Base-by-base conservation (phyloP, 208 protist species). In the Leishmania guyanensis region DNA sequence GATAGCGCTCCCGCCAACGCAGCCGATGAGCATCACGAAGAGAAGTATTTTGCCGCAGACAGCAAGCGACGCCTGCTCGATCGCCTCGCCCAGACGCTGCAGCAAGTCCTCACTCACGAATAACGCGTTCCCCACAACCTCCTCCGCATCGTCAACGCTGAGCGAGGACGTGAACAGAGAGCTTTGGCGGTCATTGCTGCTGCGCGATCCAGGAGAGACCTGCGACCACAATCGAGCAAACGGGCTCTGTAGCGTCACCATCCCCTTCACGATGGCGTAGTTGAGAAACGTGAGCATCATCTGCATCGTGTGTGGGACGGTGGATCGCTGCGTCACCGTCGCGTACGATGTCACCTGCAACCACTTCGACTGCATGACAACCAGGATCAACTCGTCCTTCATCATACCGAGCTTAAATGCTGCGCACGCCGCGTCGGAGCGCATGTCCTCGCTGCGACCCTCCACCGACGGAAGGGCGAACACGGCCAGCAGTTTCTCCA, bases 211-310 rank as follows among this genome's bases (percentile, higher is more conserved):
- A 36, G 71, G 14, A 26, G 82, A 72, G 26, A 39, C 26, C 62
- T 81, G 80, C 48, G 82, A 79, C 90, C 91, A 94, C 66, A 84
- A 54, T 33, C 73, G 50, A 39, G 81, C 77, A 79, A 89, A 93
- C n/a, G 83, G 80, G 70, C 90, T 90, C n/a, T 89, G 48, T n/a
- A 89, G 70, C 39, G 87, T 78, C 33, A 90, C 89, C 79, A 98
- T 80, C 36, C 86, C 72, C 77, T 93, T 93, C 43, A 92, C 60
- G 54, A 96, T 29, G 6, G 79, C 84, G 77, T 91, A 91, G 81
- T 93, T 92, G 22, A 97, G 56, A 69, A 97, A 96, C 33, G 92
- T 92, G 26, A 98, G 82, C 6, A 98, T 78, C 5, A 94, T 77
- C 84, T 98, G 96, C 74, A 89, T 72, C n/a, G 86, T 87, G 70